Base-by-base conservation (phyloP, 768 basidiomycete species). In the Albatrellus ellisii region DNA sequence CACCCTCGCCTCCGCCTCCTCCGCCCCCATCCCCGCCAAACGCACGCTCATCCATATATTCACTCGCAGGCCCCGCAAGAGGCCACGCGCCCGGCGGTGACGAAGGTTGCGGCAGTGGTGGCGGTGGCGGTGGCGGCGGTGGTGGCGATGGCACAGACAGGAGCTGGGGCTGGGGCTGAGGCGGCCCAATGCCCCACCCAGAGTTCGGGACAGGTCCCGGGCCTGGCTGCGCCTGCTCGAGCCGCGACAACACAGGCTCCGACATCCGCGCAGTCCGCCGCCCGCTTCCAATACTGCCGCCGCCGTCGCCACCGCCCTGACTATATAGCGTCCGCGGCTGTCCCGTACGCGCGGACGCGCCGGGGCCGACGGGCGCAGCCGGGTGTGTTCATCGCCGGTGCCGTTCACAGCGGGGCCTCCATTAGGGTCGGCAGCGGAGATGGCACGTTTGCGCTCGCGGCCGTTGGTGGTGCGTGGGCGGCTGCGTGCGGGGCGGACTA, bases 11-110 rank as follows among this genome's bases (percentile, higher is more conserved):
- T n/a, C n/a, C n/a, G n/a, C n/a, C n/a, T n/a, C n/a, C n/a, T n/a
- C n/a, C n/a, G 18, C 34, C 34, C 18, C 17, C 34, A 10, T 21
- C 22, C 2, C 12, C 18, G 34, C 34, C 22, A n/a, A 42, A 37
- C 20, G 39, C 46, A n/a, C 41, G 37, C 26, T 49, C 48, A 5
- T 48, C 48, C n/a, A 49, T 12, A 29, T 39, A 47, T 12, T 38
- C 48, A 14, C 48, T 49, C 11, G 48, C 48, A 26, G 48, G 49
- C 18, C 49, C 46, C n/a, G 49, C 49, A 12, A 50, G 47, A 8
- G 28, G 28, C 28, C 8, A n/a, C 25, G 21, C 12, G 24, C 37
- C 24, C 15, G 37, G 22, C 22, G 25, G 8, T 25, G 14, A 39
- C 5, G 12, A 20, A 4, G 37, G 37, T 18, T 20, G 37, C 37